phyloP scores from a whole-genome alignment of 2,329 filamentous ascomycete species.

The Colletotrichum destructivum region DNA sequence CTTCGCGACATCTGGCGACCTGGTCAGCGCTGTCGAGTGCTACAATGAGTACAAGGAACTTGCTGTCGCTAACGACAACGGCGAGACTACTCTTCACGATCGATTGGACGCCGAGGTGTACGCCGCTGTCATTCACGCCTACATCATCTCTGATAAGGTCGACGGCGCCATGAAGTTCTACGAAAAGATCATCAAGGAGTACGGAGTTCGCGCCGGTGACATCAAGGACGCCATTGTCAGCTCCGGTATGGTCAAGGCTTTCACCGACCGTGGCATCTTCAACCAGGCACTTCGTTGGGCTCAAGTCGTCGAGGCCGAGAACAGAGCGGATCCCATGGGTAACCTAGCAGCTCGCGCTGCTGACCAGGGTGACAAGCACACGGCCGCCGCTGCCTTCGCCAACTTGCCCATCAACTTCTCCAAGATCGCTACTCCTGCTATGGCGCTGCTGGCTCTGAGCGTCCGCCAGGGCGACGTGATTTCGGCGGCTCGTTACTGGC shows the following conservation, averaged over 20 bases:
- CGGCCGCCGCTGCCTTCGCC: constrained; percentile 78
- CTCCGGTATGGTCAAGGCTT: constrained; percentile 84
- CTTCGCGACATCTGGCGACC: constrained; percentile 85
- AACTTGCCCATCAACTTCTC: constrained; percentile 68
- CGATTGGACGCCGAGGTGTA: constrained; percentile 90
- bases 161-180: constrained; percentile 90
- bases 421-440: constrained; percentile 72
- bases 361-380: constrained; percentile 79
- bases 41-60: constrained; percentile 95
- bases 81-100: constrained; percentile 76
- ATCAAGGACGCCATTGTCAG: constrained; percentile 81
- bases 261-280: constrained; percentile 79
- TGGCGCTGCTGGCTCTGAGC: constrained; percentile 89
- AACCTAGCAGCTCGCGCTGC: constrained; percentile 84
- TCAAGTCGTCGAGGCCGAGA: constrained; percentile 71
- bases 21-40: constrained; percentile 91
- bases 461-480: constrained; percentile 86
- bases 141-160: constrained; percentile 84
- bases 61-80: constrained; percentile 87
- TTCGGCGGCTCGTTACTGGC: constrained; percentile 86
- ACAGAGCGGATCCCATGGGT: constrained; percentile 76
- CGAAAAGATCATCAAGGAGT: constrained; percentile 79
- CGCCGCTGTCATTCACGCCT: constrained; percentile 91
- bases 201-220: constrained; percentile 69
- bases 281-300: constrained; percentile 83